Base-by-base conservation (phyloP, 75 land plant genomes). In the Picea glauca region DNA sequence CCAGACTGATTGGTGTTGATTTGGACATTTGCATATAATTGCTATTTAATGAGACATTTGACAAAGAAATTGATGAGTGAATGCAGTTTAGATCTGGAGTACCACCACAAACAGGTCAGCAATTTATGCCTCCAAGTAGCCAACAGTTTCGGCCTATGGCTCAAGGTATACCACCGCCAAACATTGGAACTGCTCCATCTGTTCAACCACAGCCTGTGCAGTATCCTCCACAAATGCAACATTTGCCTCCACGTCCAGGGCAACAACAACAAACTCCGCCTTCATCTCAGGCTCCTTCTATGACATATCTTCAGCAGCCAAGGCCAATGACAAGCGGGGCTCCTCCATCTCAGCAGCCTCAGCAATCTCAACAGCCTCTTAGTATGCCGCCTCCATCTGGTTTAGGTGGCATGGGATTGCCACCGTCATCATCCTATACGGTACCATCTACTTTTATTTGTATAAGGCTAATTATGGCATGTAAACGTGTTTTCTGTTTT, bases 61-160 rank as follows among this genome's bases (percentile, higher is more conserved):
- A 60, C 32, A 66, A 62, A 58, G 65, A n/a, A 54, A 13, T 30
- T 78, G 56, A 23, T 60, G 46, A 62, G 30, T 18, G 17, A 35
- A 13, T 78, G 84, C 92, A 94, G 96, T 94, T 90, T 82, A 87
- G 96, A 31, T 87, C 93, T 56, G 78, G 78, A 7, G 81, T 76
- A 30, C 82, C 87, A 60, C 20, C 64, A 12, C 94, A 83, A 58
- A 85, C 66, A 62, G 77, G 85, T 5, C 96, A 87, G 74, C 85
- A 78, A 20, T 93, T 83, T 79, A 68, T 86, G 60, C 87, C 84
- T 50, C 35, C 83, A 60, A 75, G 75, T 66, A 73, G 83, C 23
- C 95, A 85, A 63, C 93, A 87, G 68, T 95, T 78, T 79, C 78
- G 85, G 26, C 86, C 86, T 13, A 75, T 76, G 43, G 86, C 81